Base-by-base conservation (phyloP, 805 yeast species). In the Wickerhamomyces silvicola region DNA sequence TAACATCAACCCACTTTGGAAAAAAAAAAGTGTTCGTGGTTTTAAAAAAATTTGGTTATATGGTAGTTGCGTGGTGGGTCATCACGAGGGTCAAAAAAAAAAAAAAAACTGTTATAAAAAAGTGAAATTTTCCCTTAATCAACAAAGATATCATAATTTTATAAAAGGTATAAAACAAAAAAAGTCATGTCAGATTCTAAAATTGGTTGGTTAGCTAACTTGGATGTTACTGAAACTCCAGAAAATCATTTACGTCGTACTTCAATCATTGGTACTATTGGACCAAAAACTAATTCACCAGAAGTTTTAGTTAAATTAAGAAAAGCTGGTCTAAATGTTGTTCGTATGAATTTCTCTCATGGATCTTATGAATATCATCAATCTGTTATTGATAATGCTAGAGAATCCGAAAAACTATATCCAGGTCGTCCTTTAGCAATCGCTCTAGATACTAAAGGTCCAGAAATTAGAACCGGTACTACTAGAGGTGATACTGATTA, bases 371-470 rank as follows among this genome's bases (percentile, higher is more conserved):
- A 88, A 56, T 92, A 92, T 78, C 98, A 92, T 68, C 96, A 88
- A 69, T 69, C 85, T 42, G 98, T 92, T 54, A 70, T 92, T 62
- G 97, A 90, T 75, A 90, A 92, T 59, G 86, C 97, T 52, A 82
- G 94, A 68, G 79, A 86, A 66, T 87, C 97, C 45, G 96, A 84
- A 67, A 79, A 78, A 63, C 62, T 81, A 36, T 87, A 81, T 65
- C 77, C 83, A 47, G 97, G 97, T 57, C 85, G 97, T 70, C 98
- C 97, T 35, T 74, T 92, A 56, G 97, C 96, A 42, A 88, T 92
- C 65, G 98, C 98, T 46, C 78, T 92, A 54, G 98, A 92, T 66
- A 92, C 97, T 64, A 92, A 92, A 77, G 98, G 98, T 52, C 98
- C 98, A 44, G 98, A 92, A 71, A 92, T 92, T 70, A 85, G 98